Conservation (phyloP, 1,139 yeast species). For the Meyerozyma guilliermondii region DNA sequence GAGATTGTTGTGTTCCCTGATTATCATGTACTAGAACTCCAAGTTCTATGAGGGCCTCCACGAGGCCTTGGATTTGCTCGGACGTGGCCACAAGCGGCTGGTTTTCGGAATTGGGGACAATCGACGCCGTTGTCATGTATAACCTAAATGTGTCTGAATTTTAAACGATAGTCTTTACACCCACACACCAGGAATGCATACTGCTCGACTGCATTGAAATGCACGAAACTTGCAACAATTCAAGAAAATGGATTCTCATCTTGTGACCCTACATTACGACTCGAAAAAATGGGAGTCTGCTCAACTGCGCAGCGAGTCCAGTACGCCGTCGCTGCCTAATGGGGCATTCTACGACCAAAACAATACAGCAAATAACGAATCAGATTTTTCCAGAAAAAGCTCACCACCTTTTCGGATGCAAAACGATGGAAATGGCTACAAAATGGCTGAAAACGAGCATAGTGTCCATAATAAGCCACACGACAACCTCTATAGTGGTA, state of each 20-base stretch:
- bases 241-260: not conserved
- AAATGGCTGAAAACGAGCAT: too few species aligned
- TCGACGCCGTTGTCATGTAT: conserved; percentile 34
- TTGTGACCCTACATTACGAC: not conserved
- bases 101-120: conserved; percentile 23
- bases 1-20: conserved; percentile 66
- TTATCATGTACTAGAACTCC: conserved; percentile 92
- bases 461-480: too few species aligned
- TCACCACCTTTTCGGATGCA: not conserved
- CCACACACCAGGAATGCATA: not conserved
- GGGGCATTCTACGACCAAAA: not conserved
- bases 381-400: not conserved
- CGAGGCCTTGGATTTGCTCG: conserved; percentile 59
- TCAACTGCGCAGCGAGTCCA: not conserved
- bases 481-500: too few species aligned
- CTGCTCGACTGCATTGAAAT: not conserved
- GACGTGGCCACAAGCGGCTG: conserved; percentile 47
- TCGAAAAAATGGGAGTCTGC: not conserved
- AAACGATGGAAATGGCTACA: not conserved
- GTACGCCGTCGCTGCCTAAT: not conserved
- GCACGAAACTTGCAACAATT: not conserved
- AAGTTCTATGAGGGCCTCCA: conserved; percentile 83
- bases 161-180: not conserved
- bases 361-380: not conserved
- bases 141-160: not conserved